phyloP scores from a whole-genome alignment of 176 grass and related monocot species.

The Bonia amplexicaulis region DNA sequence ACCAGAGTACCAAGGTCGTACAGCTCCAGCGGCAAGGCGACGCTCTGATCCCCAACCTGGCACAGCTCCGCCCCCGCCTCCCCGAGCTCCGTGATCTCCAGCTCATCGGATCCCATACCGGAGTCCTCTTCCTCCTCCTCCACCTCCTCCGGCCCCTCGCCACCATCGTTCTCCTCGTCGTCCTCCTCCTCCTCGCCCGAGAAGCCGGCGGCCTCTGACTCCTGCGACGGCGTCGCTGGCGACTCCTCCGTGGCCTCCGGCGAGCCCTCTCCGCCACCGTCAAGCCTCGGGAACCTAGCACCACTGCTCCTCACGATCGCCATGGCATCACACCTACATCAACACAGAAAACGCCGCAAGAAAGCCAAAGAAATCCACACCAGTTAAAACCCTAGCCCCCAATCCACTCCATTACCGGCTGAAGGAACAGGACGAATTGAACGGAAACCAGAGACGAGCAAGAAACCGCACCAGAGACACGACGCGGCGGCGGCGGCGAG shows the following conservation, averaged over 20 bases:
- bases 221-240: constrained; percentile 42
- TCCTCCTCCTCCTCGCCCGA: constrained; percentile 38
- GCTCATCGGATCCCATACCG: constrained; percentile 67
- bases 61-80: constrained; percentile 50
- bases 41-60: constrained; percentile 69
- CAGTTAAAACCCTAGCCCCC: constrained; percentile 52
- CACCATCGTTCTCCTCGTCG: background rate
- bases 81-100: constrained; percentile 46
- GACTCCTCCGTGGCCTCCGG: constrained; percentile 36
- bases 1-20: constrained; percentile 43
- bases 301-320: constrained; percentile 61
- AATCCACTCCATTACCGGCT: background rate
- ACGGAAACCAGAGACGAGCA: background rate
- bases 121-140: constrained; percentile 46
- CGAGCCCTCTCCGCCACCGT: constrained; percentile 30
- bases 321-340: constrained; percentile 40
- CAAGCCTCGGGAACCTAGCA: constrained; percentile 45
- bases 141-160: background rate
- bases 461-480: constrained; percentile 18
- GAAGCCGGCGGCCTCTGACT: constrained; percentile 31
- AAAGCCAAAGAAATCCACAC: background rate
- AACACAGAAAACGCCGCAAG: background rate
- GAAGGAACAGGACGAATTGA: background rate
- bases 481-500: background rate
- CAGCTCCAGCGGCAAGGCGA: constrained; percentile 53